Evolutionary conservation across 1,139 yeast species (phyloP).

Genomic region (Suhomyces bokatorum): DNA sequence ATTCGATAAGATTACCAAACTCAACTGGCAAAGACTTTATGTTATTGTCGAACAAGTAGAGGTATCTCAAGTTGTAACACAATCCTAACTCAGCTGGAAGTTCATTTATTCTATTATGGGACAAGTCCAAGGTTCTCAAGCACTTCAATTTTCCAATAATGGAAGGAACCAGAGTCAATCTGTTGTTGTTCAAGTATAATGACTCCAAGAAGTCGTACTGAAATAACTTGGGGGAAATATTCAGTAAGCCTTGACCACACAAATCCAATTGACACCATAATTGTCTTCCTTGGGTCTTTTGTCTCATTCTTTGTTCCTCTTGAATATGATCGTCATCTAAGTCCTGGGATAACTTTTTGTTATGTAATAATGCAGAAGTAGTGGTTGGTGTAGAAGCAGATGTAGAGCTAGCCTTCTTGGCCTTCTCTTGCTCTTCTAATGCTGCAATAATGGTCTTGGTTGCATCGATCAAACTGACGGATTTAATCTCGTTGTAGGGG

Average conservation of each 20-base stretch:
- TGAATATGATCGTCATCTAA: conserved; percentile 75
- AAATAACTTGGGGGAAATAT: conserved; percentile 71
- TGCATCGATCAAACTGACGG: conserved; percentile 54
- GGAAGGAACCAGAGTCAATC: conserved; percentile 67
- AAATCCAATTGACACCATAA: conserved; percentile 94
- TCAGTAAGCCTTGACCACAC: conserved; percentile 82
- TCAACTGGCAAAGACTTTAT: conserved; percentile 75
- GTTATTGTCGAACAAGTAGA: conserved; percentile 86
- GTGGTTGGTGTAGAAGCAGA: conserved; percentile 31
- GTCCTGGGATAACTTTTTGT: conserved; percentile 57
- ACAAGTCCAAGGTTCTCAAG: conserved; percentile 80
- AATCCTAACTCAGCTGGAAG: conserved; percentile 84
- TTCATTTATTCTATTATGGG: conserved; percentile 68
- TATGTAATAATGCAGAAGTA: conserved; percentile 52
- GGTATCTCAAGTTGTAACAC: conserved; percentile 74
- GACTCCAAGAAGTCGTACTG: conserved; percentile 84
- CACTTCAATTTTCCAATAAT: conserved; percentile 68
- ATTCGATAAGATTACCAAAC: conserved; percentile 82
- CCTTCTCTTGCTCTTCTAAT: conserved; percentile 43
- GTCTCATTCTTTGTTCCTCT: conserved; percentile 73
- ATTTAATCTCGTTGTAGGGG: conserved; percentile 44
- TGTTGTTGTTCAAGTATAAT: conserved; percentile 84
- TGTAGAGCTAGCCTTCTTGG: conserved; percentile 20
- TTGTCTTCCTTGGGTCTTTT: conserved; percentile 70
- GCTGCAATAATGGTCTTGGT: conserved; percentile 52